Evolutionary conservation across 106 monocot genomes (phyloP).

Genomic region (Dendrobium officinale): DNA sequence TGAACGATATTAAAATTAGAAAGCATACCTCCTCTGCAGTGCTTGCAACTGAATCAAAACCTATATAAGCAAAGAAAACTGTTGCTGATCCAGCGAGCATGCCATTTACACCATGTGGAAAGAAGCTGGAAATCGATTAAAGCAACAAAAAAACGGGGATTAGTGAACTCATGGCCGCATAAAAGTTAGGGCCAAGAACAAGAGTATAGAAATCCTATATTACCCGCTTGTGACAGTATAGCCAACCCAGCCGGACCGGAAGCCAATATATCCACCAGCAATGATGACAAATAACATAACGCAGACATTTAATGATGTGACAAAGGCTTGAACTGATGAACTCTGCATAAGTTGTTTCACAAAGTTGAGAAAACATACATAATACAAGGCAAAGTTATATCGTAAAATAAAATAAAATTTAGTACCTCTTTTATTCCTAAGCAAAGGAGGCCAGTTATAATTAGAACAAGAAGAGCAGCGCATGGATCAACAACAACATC

Average conservation of each 20-base stretch:
- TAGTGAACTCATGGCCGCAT: not conserved
- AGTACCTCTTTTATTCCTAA: constrained; percentile 91
- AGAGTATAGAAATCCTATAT: constrained; percentile 7
- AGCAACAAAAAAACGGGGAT: not conserved
- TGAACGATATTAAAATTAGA: constrained; percentile 2
- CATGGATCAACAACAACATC: constrained; percentile 84
- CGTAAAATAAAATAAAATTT: constrained; percentile 7
- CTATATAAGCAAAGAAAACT: constrained; percentile 92
- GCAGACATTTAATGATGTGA: constrained; percentile 72
- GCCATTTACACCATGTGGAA: constrained; percentile 91
- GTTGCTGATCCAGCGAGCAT: constrained; percentile 93
- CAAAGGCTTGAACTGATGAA: constrained; percentile 55
- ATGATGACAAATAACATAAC: constrained; percentile 91
- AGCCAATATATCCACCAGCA: constrained; percentile 91
- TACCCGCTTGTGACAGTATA: constrained; percentile 75
- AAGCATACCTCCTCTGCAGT: constrained; percentile 88
- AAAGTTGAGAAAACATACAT: not conserved
- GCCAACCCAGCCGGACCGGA: constrained; percentile 89
- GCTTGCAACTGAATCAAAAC: constrained; percentile 97
- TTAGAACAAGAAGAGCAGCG: constrained; percentile 71
- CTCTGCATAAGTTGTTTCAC: constrained; percentile 45
- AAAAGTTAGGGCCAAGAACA: not conserved
- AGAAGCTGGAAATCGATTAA: constrained; percentile 49
- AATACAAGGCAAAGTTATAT: not conserved
- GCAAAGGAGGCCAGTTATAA: constrained; percentile 75